These are phyloP conservation scores for Salix arbutifolia DNA, from an alignment of 345 rosid genomes.

Conservation along the genomic window DNA sequence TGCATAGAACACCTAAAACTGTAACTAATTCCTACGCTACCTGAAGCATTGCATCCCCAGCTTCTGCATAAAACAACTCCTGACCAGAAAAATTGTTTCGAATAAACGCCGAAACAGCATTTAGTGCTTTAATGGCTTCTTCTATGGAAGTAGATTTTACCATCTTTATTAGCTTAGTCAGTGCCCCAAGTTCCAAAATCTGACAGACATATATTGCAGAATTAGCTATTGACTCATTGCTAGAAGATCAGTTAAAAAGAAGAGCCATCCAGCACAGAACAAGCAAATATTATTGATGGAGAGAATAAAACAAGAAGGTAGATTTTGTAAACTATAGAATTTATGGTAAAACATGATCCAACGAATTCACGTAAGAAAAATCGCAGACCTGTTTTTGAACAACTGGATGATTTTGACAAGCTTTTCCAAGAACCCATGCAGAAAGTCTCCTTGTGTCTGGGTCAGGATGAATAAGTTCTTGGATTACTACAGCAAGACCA, in stretches of 20 bases:
- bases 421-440: slow-evolving; percentile 94
- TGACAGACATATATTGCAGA: slow-evolving; percentile 20
- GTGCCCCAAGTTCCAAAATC: slow-evolving; percentile 76
- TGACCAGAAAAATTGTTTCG: slow-evolving; percentile 69
- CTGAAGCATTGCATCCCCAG: slow-evolving; percentile 83
- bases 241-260: slow-evolving; percentile 2
- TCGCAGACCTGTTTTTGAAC: slow-evolving; percentile 66
- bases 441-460: slow-evolving; percentile 64
- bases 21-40: slow-evolving; percentile 28
- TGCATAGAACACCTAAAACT: not conserved
- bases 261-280: not conserved
- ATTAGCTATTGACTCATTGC: slow-evolving; percentile 1
- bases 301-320: not conserved
- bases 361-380: not conserved
- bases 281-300: not conserved
- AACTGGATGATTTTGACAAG: slow-evolving; percentile 81
- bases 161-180: slow-evolving; percentile 59
- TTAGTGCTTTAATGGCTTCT: slow-evolving; percentile 85
- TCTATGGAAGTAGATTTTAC: slow-evolving; percentile 57
- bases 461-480: slow-evolving; percentile 64
- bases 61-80: slow-evolving; percentile 66
- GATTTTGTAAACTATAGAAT: not conserved
- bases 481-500: slow-evolving; percentile 51
- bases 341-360: not conserved
- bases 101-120: slow-evolving; percentile 82